Conservation (phyloP, 495 filamentous ascomycete species). For the Viridothelium virens region DNA sequence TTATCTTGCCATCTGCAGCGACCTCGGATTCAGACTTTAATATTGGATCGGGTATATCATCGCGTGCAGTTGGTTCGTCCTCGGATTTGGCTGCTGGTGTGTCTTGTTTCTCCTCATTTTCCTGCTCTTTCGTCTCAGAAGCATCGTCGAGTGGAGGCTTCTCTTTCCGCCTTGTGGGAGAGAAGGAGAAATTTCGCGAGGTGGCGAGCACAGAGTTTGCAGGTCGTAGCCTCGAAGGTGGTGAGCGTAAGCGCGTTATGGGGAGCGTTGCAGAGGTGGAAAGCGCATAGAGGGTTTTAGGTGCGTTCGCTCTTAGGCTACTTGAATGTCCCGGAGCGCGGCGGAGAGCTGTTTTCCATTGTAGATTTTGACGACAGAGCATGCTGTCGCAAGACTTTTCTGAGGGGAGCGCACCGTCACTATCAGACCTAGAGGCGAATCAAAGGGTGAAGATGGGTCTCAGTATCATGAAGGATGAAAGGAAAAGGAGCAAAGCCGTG, state of each 20-base stretch:
- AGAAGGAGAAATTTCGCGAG: slow-evolving; percentile 34
- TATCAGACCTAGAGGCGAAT: neutral
- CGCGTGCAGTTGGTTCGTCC: slow-evolving; percentile 35
- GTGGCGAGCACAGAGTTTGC: slow-evolving; percentile 14
- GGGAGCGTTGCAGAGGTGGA: slow-evolving; percentile 2
- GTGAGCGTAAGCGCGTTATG: slow-evolving; percentile 2
- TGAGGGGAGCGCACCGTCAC: neutral
- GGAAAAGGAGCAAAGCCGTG: neutral
- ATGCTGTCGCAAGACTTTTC: slow-evolving; percentile 29
- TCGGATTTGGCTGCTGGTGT: slow-evolving; percentile 32
- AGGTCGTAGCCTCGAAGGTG: slow-evolving; percentile 10
- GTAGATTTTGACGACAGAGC: slow-evolving; percentile 45
- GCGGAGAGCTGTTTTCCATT: slow-evolving; percentile 43
- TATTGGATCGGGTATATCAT: slow-evolving; percentile 43
- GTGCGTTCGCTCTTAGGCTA: slow-evolving; percentile 5
- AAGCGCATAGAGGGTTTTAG: slow-evolving; percentile 13
- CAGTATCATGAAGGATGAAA: neutral
- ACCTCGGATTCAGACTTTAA: slow-evolving; percentile 20
- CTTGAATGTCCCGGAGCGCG: slow-evolving; percentile 22
- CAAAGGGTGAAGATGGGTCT: neutral
- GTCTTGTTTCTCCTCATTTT: slow-evolving; percentile 44
- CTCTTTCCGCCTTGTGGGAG: slow-evolving; percentile 34
- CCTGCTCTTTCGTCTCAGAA: slow-evolving; percentile 41
- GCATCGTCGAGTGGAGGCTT: slow-evolving; percentile 32
- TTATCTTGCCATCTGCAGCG: slow-evolving; percentile 24